These are phyloP conservation scores for Trichophyton simii DNA, from an alignment of 2,329 filamentous ascomycete species.

Conservation along the genomic window DNA sequence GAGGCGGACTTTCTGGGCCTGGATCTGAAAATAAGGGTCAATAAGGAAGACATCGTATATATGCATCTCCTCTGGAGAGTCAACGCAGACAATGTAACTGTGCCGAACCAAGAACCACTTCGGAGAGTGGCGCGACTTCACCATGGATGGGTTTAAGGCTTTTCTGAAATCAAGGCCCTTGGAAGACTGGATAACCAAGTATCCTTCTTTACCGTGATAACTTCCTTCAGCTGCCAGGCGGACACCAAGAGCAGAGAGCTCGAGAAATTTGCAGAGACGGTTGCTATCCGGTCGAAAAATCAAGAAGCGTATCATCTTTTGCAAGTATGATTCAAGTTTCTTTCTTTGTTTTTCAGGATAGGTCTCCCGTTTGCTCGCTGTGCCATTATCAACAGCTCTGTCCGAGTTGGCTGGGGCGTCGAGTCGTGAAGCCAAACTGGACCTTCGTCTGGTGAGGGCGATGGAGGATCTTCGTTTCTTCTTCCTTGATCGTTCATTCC, in stretches of 20 bases:
- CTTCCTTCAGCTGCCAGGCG: slow-evolving; percentile 88
- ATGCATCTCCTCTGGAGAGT: slow-evolving; percentile 96
- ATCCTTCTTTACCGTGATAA: slow-evolving; percentile 96
- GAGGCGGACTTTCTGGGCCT: slow-evolving; percentile 53
- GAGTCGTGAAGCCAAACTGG: slow-evolving; percentile 35
- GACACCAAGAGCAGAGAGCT: slow-evolving; percentile 86
- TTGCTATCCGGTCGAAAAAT: slow-evolving; percentile 97
- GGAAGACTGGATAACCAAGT: slow-evolving; percentile 78
- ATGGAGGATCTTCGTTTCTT: slow-evolving; percentile 45
- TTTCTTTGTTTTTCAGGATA: slow-evolving; percentile 75
- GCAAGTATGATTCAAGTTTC: slow-evolving; percentile 78
- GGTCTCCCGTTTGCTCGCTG: slow-evolving; percentile 36
- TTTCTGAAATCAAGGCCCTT: slow-evolving; percentile 79
- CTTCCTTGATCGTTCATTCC: slow-evolving; percentile 48
- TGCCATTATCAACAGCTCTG: slow-evolving; percentile 14
- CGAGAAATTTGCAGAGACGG: slow-evolving; percentile 85
- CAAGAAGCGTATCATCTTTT: slow-evolving; percentile 88
- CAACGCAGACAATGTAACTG: slow-evolving; percentile 96
- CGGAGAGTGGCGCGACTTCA: slow-evolving; percentile 71
- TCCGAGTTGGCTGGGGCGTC: slow-evolving; percentile 32
- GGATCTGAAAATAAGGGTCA: slow-evolving; percentile 72
- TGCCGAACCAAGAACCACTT: slow-evolving; percentile 98
- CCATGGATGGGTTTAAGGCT: slow-evolving; percentile 62
- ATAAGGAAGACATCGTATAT: slow-evolving; percentile 98
- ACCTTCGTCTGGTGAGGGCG: slow-evolving; percentile 46